Percentiles rank a stretch among this genome's conserved stretches.
These are phyloP conservation scores for Calonectria crousiana DNA, from an alignment of 2,329 filamentous ascomycete species.

Conservation along the genomic window DNA sequence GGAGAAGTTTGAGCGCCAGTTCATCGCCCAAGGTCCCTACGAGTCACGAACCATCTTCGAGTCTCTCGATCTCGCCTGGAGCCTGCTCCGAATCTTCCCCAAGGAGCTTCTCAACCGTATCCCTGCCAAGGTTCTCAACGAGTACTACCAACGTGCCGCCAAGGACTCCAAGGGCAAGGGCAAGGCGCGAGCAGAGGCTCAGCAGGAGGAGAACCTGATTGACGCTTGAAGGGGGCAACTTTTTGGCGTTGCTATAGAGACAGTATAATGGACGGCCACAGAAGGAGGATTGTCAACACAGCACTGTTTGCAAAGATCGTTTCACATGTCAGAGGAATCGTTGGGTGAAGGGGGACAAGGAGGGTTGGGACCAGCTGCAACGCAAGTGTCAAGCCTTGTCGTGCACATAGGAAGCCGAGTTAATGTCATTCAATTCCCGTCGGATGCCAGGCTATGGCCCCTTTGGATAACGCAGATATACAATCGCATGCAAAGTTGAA, in stretches of 20 bases:
- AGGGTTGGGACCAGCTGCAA: conserved; percentile 23
- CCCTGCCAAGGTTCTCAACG: conserved; percentile 83
- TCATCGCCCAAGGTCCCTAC: conserved; percentile 93
- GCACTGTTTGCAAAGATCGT: conserved; percentile 41
- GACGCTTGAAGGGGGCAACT: conserved; percentile 59
- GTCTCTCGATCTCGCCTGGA: conserved; percentile 96
- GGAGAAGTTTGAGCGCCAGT: conserved; percentile 97
- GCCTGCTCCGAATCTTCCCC: conserved; percentile 94
- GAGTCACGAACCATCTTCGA: conserved; percentile 93
- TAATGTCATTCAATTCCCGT: conserved; percentile 46
- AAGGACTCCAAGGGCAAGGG: conserved; percentile 73
- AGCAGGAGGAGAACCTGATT: conserved; percentile 70
- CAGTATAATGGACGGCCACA: conserved; percentile 41
- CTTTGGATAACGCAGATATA: conserved; percentile 12
- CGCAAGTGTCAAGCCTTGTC: conserved; percentile 40
- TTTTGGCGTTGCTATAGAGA: conserved; percentile 41
- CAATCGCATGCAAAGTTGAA: conserved; percentile 12
- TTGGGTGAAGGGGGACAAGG: conserved; percentile 32
- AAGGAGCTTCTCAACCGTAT: conserved; percentile 98
- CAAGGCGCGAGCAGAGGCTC: conserved; percentile 63
- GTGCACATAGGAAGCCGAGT: conserved; percentile 47
- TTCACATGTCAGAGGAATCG: conserved; percentile 33
- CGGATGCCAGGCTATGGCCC: conserved; percentile 2
- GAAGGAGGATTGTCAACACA: conserved; percentile 37
- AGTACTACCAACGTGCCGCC: conserved; percentile 81